Percentiles rank a stretch among this genome's conserved stretches.
phyloP scores from a whole-genome alignment of 2,329 filamentous ascomycete genomes.

The Xylaria sp. region DNA sequence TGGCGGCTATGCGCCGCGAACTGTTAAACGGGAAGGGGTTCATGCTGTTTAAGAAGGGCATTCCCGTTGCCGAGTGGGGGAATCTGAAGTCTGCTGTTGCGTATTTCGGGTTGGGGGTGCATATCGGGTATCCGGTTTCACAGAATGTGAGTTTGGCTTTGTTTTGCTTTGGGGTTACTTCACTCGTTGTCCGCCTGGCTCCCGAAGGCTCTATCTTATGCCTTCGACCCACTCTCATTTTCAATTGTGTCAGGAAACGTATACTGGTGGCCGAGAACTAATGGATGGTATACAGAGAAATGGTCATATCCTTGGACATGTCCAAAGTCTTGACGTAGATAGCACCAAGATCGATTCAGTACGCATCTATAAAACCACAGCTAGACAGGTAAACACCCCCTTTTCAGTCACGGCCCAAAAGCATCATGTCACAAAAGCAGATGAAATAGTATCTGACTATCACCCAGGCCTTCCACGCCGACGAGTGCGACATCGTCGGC shows the following conservation, averaged over 20 bases:
- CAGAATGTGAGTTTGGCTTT: conserved; percentile 72
- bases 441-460: conserved; percentile 17
- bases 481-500: conserved; percentile 85
- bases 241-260: background rate
- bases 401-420: background rate
- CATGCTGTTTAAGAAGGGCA: conserved; percentile 82
- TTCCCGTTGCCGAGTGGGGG: conserved; percentile 81
- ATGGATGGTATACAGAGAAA: conserved; percentile 31
- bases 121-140: conserved; percentile 87
- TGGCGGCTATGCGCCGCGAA: conserved; percentile 69
- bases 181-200: background rate
- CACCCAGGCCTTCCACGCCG: conserved; percentile 73
- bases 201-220: background rate
- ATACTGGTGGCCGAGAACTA: conserved; percentile 19
- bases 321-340: conserved; percentile 89
- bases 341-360: conserved; percentile 84
- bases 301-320: conserved; percentile 88
- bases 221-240: background rate
- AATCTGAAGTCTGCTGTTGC: conserved; percentile 83
- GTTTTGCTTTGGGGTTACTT: background rate
- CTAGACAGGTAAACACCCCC: conserved; percentile 69
- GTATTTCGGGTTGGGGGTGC: conserved; percentile 90
- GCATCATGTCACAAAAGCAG: background rate
- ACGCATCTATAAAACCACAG: conserved; percentile 89
- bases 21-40: conserved; percentile 89